Evolutionary conservation across 106 monocot species (phyloP).

Genomic region (Dendrobium chrysotoxum): DNA sequence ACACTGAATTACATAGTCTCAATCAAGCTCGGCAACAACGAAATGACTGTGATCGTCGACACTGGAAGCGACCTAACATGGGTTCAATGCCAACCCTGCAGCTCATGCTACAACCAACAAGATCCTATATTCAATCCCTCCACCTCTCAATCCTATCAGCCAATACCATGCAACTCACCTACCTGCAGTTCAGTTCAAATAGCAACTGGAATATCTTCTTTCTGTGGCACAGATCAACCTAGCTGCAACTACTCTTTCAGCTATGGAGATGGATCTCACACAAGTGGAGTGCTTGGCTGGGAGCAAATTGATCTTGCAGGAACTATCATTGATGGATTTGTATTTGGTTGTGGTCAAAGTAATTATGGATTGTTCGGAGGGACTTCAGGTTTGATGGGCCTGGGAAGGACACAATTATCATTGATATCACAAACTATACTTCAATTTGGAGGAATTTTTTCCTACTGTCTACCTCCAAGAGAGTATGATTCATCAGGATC

Average conservation of each 20-base stretch:
- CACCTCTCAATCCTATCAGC: conserved; percentile 42
- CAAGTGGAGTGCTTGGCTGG: conserved; percentile 37
- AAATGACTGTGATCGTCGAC: conserved; percentile 17
- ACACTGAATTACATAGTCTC: conserved; percentile 77
- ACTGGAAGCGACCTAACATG: conserved; percentile 17
- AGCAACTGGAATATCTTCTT: conserved; percentile 20
- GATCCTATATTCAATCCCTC: conserved; percentile 68
- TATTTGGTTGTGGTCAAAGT: conserved; percentile 59
- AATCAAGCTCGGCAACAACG: conserved; percentile 32
- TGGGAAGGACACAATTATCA: conserved; percentile 53
- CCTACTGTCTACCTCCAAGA: conserved; percentile 54
- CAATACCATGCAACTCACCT: conserved; percentile 41
- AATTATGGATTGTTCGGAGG: conserved; percentile 64
- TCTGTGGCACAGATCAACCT: conserved; percentile 8
- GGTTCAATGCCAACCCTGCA: conserved; percentile 40
- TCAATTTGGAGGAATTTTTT: conserved; percentile 47
- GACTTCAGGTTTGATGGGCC: conserved; percentile 61
- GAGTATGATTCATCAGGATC: conserved; percentile 27
- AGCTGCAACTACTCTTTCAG: conserved; percentile 43
- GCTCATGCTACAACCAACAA: conserved; percentile 54
- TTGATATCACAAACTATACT: conserved; percentile 45
- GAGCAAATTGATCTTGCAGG: conserved; percentile 35
- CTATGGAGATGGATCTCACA: conserved; percentile 74
- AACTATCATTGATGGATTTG: conserved; percentile 30
- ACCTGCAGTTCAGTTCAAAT: conserved; percentile 30